Base-by-base conservation (phyloP, 352 stramenopile genomes). In the Pythium vanterpoolii region DNA sequence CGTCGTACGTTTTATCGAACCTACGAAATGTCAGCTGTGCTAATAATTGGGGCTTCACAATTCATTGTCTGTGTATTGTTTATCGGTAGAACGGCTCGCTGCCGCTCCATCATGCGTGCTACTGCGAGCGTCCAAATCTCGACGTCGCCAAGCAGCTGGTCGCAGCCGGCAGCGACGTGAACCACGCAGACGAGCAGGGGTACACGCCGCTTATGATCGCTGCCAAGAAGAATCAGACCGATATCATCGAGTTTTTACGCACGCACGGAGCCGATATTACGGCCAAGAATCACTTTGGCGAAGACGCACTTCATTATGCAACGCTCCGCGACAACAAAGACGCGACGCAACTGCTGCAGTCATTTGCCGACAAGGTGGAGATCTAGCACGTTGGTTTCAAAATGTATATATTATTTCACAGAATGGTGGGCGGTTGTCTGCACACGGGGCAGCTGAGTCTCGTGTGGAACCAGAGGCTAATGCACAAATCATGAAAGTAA, bases 101-200 rank as follows among this genome's bases (percentile, higher is more conserved):
- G 26, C 72, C 81, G 11, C 65, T 93, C 16, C 83, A 93, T 51
- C 83, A 93, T 51, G 80, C 80, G 33, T 93, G 83, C 60, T 93
- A 93, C 66, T 87, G 83, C 64, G 78, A 85, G 23, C 62, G 55
- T 2, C 64, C 75, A 19, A 91, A 89, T 38, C 16, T 72, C 44
- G 45, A 74, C 19, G 77, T 90, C 34, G 67, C 80, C 21, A 69
- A 76, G 56, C 60, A 87, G 1, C 71, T 93, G 5, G 58, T 93
- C 1, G 63, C 72, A 18, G 81, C 80, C 38, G 79, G 79, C 10
- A 76, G 71, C 23, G 72, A 93, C 50, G 72, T 90, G 26, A 87
- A 93, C 42, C 72, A 69, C 21, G 58, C 66, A 6, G 80, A 93
- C 48, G 77, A 78, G 40, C 79, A 90, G 31, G 66, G 73, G 28